Base-by-base conservation (phyloP, 768 basidiomycete species). In the Lenzites betulinus region DNA sequence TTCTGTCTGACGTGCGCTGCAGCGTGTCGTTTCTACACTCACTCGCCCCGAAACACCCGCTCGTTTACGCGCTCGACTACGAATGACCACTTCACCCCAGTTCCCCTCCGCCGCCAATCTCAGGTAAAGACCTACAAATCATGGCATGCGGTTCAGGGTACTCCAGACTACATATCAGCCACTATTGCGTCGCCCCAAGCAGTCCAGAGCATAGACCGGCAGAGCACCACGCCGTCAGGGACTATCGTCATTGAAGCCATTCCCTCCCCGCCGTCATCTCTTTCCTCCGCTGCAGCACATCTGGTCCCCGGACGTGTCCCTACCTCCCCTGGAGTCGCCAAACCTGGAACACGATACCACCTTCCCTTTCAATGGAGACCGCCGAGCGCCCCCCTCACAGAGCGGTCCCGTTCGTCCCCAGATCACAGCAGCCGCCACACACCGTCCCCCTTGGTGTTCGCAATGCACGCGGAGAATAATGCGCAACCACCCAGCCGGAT, bases 1-100 rank as follows among this genome's bases (percentile, higher is more conserved):
- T 70, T 85, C 41, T 72, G 78, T 61, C 69, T 86, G 13, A 83
- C 85, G 4, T 69, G 78, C 25, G 68, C 35, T 79, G 81, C n/a
- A 70, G 80, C 49, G 46, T 74, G 36, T 76, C 60, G 49, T 20
- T 65, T 46, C 59, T 54, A 59, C 57, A 36, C 51, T 55, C 62
- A 51, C 50, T 58, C 62, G 7, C 57, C 62, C 26, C 41, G 54
- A 46, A 42, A 48, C 51, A 54, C 20, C 26, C 62, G 25, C 33
- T 59, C 62, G 25, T 55, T 60, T 48, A 20, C 25, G 8, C 64
- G 36, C 22, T 13, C 60, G 7, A 25, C 13, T 11, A 35, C 23
- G 47, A 59, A 50, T 33, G 66, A 66, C 33, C 39, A 54, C 47
- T 62, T 66, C 54, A 64, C 66, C 28, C 54, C 57, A n/a, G 59